Evolutionary conservation across 495 filamentous ascomycete species (phyloP), one percentile per base, ranked within the genome.

Genomic region (Neurospora terricola): DNA sequence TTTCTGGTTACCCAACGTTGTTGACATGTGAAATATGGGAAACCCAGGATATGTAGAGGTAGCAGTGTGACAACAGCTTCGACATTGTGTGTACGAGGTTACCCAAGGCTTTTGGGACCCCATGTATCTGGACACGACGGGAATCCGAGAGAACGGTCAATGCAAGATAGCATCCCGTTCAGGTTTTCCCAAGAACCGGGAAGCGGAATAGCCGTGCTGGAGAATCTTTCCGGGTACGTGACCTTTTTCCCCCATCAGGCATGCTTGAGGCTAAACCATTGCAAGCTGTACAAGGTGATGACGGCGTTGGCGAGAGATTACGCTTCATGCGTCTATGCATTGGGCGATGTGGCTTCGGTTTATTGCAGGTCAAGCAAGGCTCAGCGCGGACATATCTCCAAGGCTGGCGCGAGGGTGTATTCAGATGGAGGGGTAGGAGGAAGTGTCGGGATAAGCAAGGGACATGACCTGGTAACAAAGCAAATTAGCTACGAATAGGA

Each of bases 321-420:
- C 69, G 38, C 40, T 75, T 69, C 78, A 81, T 81, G 80, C 80
- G 73, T 81, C 80, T 69, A 81, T 81, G 80, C 80, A 70, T 73
- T 59, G 69, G 40, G 12, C 27, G 54, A 34, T 18, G 54, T 34
- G 54, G 23, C 54, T 66, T 66, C 12, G 54, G 54, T 66, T 14
- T 34, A 66, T 5, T 66, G 54, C 27, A 62, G 23, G 23, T 62
- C 48, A 30, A 30, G 48, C 48, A 18, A 66, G 16, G 54, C 54
- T 66, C 34, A 66, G 54, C 54, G 27, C 6, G 54, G 54, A 66
- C 54, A 34, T 66, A 30, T 62, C 54, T 30, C 54, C 54, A 30
- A 34, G 54, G 23, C 54, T 18, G 54, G 27, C 23, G 14, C 54
- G 54, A 66, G 27, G 54, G 23, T 66, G 27, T 66, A 66, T 66